Evolutionary conservation across 2,329 filamentous ascomycete species (phyloP).

Genomic region (Sclerotinia minor): DNA sequence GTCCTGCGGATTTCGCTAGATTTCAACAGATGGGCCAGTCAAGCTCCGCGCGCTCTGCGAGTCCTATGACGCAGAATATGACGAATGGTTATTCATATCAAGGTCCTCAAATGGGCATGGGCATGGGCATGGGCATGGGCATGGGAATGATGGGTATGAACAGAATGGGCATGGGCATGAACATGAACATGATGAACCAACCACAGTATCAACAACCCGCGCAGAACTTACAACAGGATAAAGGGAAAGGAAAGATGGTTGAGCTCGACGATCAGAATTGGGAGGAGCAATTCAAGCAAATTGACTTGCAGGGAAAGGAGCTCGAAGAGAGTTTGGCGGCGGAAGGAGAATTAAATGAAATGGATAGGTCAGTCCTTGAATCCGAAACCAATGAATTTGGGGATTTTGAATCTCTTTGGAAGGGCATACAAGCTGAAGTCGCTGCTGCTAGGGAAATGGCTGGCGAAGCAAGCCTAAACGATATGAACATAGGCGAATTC

Average conservation of each 20-base stretch:
- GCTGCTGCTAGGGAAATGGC: constrained; percentile 69
- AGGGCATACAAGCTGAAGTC: constrained; percentile 76
- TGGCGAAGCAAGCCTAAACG: constrained; percentile 57
- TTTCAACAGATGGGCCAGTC: constrained; percentile 72
- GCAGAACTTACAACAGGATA: constrained; percentile 51
- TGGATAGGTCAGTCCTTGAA: constrained; percentile 78
- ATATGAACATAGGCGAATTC: constrained; percentile 68
- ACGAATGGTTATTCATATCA: constrained; percentile 52
- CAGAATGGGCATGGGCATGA: constrained; percentile 58
- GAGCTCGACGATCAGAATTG: constrained; percentile 92
- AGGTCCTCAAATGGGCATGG: constrained; percentile 52
- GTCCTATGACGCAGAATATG: constrained; percentile 53
- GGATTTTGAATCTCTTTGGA: constrained; percentile 89
- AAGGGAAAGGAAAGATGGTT: constrained; percentile 89
- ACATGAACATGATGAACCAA: constrained; percentile 45
- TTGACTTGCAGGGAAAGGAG: constrained; percentile 64
- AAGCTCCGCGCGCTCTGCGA: constrained; percentile 57
- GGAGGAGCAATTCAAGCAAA: constrained; percentile 93
- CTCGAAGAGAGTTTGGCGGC: constrained; percentile 45
- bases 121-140: no score
- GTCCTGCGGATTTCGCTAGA: constrained; percentile 79
- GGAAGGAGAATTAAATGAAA: constrained; percentile 73
- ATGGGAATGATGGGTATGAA: constrained; percentile 59
- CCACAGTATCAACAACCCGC: constrained; percentile 45
- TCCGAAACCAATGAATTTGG: constrained; percentile 75